These are phyloP conservation scores for barrel medic (Medicago truncatula) DNA, from an alignment of 306 rosid genomes.

Conservation along the genomic window MtrunA17r5.0-ANR NC_053044.1:45986001-45986500, in stretches of 20 bases:
- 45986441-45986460: slow-evolving; percentile 65
- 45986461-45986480: slow-evolving; percentile 80
- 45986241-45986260: neutral
- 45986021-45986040: slow-evolving; percentile 12
- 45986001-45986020: slow-evolving; percentile 4
- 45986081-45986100: neutral
- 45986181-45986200: slow-evolving; percentile 73
- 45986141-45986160: slow-evolving; percentile 85
- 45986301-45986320: slow-evolving; percentile 76
- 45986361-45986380: slow-evolving; percentile 63
- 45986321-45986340: slow-evolving; percentile 74
- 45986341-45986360: slow-evolving; percentile 80
- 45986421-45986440: slow-evolving; percentile 84
- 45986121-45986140: slow-evolving; percentile 89
- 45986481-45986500: slow-evolving; percentile 6
- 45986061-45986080: neutral
- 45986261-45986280: neutral
- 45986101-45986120: slow-evolving; percentile 42
- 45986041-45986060: neutral
- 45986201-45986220: slow-evolving; percentile 65
- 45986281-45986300: slow-evolving; percentile 41
- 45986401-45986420: slow-evolving; percentile 81
- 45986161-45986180: slow-evolving; percentile 93
- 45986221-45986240: slow-evolving; percentile 30
- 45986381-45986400: slow-evolving; percentile 67